Evolutionary conservation across 306 rosid genomes (phyloP).

Genomic region (Urtica urens): DNA sequence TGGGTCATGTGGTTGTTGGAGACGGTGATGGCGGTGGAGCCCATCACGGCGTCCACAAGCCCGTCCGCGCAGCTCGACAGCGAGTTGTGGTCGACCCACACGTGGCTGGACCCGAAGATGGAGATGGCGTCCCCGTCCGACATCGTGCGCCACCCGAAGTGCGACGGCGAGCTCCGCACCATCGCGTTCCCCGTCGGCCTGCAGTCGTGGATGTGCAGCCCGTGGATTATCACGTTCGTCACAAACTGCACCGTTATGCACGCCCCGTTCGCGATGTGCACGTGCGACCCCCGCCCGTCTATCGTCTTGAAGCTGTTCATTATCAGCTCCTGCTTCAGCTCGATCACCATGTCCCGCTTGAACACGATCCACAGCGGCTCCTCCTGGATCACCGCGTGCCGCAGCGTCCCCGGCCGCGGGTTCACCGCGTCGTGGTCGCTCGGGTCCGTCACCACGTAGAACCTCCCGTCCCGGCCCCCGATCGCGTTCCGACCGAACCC

Average conservation of each 20-base stretch:
- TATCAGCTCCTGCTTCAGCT: constrained; percentile 80
- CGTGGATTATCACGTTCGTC: constrained; percentile 78
- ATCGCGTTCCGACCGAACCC: constrained; percentile 92
- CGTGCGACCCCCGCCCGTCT: constrained; percentile 85
- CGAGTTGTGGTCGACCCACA: constrained; percentile 94
- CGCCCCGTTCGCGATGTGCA: constrained; percentile 88
- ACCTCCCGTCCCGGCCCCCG: constrained; percentile 93
- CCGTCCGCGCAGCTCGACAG: constrained; percentile 95
- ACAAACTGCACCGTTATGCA: constrained; percentile 83
- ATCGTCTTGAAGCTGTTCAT: constrained; percentile 95
- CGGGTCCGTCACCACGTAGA: constrained; percentile 78
- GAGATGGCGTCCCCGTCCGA: constrained; percentile 94
- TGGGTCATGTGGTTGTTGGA: constrained; percentile 96
- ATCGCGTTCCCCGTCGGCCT: constrained; percentile 89
- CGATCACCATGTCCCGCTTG: constrained; percentile 92
- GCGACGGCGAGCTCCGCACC: constrained; percentile 90
- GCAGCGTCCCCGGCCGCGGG: constrained; percentile 83
- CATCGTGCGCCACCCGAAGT: constrained; percentile 94
- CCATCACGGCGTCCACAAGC: constrained; percentile 94
- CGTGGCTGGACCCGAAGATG: constrained; percentile 85
- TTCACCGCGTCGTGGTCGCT: constrained; percentile 66
- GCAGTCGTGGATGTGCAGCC: constrained; percentile 88
- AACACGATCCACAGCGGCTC: constrained; percentile 92
- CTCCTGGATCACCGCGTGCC: constrained; percentile 85
- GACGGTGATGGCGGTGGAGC: constrained; percentile 86